Percentiles rank a stretch among this genome's conserved stretches.
These are phyloP conservation scores for Nigrospora osmanthi DNA, from an alignment of 2,329 filamentous ascomycete species.

Conservation along the genomic window DNA sequence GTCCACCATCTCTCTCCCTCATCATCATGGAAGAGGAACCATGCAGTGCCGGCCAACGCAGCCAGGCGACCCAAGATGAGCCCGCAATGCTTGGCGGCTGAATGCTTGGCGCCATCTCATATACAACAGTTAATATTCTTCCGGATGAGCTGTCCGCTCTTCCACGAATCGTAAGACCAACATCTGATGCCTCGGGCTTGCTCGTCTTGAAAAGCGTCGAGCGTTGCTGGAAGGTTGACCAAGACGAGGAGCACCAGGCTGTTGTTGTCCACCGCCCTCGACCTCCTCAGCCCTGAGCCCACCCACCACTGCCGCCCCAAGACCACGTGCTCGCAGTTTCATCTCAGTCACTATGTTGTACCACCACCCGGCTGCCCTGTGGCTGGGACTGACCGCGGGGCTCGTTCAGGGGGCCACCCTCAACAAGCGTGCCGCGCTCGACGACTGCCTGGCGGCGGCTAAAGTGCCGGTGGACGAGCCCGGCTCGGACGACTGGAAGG, in stretches of 20 bases:
- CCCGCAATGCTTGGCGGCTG: neutral
- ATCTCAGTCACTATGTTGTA: neutral
- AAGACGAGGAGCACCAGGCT: too few species aligned
- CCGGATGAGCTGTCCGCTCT: neutral
- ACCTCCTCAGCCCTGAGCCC: neutral
- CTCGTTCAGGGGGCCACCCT: conserved; percentile 12
- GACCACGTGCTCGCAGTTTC: neutral
- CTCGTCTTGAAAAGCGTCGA: too few species aligned
- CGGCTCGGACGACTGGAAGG: conserved; percentile 17
- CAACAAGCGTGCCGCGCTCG: conserved; percentile 14
- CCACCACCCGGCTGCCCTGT: neutral
- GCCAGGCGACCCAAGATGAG: neutral
- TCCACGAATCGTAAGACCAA: neutral
- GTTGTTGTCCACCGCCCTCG: neutral
- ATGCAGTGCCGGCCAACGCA: too few species aligned
- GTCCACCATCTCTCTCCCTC: too few species aligned
- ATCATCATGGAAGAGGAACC: too few species aligned
- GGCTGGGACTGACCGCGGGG: conserved; percentile 20
- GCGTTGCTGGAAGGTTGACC: too few species aligned
- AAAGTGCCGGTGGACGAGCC: conserved; percentile 12
- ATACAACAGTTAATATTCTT: too few species aligned
- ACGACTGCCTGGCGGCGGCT: conserved; percentile 15
- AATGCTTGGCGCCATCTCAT: neutral
- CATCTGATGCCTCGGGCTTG: too few species aligned
- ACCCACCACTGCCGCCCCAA: neutral